These are phyloP conservation scores for Candida tetrigidarum DNA, from an alignment of 1,139 yeast species.

Conservation along the genomic window DNA sequence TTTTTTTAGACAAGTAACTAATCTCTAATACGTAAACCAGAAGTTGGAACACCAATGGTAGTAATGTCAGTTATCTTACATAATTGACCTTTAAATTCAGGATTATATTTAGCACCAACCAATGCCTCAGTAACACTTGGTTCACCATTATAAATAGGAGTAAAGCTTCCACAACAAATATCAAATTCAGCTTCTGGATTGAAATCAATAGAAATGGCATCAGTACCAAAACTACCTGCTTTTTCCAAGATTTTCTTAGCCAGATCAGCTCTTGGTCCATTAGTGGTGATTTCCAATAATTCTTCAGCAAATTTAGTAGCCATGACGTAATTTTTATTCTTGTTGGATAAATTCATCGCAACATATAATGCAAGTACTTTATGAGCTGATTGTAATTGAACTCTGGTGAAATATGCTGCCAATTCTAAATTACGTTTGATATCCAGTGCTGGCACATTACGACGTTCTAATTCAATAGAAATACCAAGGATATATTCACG, in stretches of 20 bases:
- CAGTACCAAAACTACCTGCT: conserved; percentile 80
- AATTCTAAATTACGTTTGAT: conserved; percentile 87
- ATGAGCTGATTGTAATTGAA: conserved; percentile 82
- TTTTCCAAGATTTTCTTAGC: conserved; percentile 81
- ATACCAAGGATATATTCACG: conserved; percentile 92
- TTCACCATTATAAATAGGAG: conserved; percentile 86
- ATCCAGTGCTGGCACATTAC: conserved; percentile 71
- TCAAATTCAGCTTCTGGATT: conserved; percentile 93
- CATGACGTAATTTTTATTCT: conserved; percentile 82
- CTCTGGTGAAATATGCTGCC: conserved; percentile 93
- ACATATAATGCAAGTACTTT: conserved; percentile 88
- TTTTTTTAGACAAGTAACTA: too few species aligned
- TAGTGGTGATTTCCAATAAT: conserved; percentile 65
- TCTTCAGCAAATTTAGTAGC: conserved; percentile 92
- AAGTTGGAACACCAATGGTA: conserved; percentile 91
- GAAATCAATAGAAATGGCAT: conserved; percentile 88
- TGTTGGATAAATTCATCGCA: conserved; percentile 93
- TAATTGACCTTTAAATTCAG: conserved; percentile 73
- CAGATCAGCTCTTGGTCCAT: conserved; percentile 87
- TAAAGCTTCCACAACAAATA: conserved; percentile 82
- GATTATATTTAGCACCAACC: conserved; percentile 87
- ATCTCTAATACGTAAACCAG: conserved; percentile 71
- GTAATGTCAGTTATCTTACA: conserved; percentile 81
- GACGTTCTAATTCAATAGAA: conserved; percentile 87
- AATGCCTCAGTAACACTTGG: conserved; percentile 78